A percentile compares a stretch with the other conserved stretches of the same genome.
phyloP scores from a whole-genome alignment of 129 eudicot genomes.

The Oenanthe sinensis region DNA sequence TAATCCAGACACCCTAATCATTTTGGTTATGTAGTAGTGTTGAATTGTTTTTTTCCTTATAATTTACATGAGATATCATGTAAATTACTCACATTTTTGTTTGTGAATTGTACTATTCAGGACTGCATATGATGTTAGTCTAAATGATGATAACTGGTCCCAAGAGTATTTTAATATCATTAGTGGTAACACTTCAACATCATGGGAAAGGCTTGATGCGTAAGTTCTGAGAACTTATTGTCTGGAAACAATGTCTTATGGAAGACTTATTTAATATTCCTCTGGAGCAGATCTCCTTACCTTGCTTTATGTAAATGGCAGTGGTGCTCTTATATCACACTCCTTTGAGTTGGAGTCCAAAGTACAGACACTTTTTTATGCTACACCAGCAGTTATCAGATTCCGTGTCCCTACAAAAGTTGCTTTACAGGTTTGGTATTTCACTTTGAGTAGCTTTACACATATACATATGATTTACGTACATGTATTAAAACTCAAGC shows the following conservation, averaged over 20 bases:
- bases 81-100: neutral
- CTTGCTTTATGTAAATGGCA: constrained; percentile 19
- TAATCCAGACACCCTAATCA: too few relatives aligned
- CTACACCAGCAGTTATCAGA: constrained; percentile 70
- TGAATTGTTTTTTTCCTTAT: neutral
- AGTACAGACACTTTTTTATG: constrained; percentile 47
- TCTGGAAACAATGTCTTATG: neutral
- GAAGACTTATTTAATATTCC: neutral
- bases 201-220: constrained; percentile 98
- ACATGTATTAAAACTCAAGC: constrained; percentile 2
- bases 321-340: constrained; percentile 65
- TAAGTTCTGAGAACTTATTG: constrained; percentile 24
- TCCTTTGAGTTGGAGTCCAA: constrained; percentile 75
- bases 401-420: constrained; percentile 78
- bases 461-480: neutral
- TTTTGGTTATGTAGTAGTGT: neutral
- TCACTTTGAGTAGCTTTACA: neutral
- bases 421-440: constrained; percentile 55
- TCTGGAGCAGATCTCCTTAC: constrained; percentile 9
- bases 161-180: constrained; percentile 47
- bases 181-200: constrained; percentile 60
- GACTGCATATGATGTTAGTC: constrained; percentile 78
- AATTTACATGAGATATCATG: neutral
- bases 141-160: constrained; percentile 75
- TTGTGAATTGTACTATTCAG: constrained; percentile 27